These are phyloP conservation scores for Myxozyma lipomycoides DNA, from an alignment of 805 yeast species.

Conservation along the genomic window DNA sequence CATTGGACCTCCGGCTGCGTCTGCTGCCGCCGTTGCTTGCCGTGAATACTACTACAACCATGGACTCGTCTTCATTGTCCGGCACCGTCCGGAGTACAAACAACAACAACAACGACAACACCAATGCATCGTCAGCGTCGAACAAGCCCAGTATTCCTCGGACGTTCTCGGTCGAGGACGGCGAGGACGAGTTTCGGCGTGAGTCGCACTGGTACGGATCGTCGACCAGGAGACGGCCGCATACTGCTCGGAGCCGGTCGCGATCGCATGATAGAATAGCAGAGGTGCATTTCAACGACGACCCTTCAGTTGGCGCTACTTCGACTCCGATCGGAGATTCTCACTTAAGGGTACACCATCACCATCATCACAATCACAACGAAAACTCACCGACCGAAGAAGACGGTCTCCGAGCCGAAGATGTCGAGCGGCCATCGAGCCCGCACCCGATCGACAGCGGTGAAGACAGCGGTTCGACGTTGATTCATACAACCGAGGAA, in stretches of 20 bases:
- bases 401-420: slow-evolving; percentile 5
- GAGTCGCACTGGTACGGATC: too few relatives aligned
- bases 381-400: slow-evolving; percentile 1
- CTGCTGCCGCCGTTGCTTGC: too few relatives aligned
- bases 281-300: slow-evolving; percentile 26
- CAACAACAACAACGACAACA: background rate
- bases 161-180: slow-evolving; percentile 26
- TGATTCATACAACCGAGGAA: slow-evolving; percentile 29
- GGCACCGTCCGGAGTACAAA: background rate
- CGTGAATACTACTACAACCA: too few relatives aligned
- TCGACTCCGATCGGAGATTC: slow-evolving; percentile 19
- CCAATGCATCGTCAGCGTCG: slow-evolving; percentile 2
- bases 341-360: slow-evolving; percentile 24
- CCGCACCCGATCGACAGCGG: slow-evolving; percentile 23
- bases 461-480: slow-evolving; percentile 23
- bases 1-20: too few relatives aligned
- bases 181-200: slow-evolving; percentile 20
- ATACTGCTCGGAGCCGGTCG: slow-evolving; percentile 1
- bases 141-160: too few relatives aligned
- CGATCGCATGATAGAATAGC: slow-evolving; percentile 10
- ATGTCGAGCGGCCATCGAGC: background rate
- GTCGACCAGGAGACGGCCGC: slow-evolving; percentile 11
- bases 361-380: slow-evolving; percentile 11
- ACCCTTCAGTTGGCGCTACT: slow-evolving; percentile 23
- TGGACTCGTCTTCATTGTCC: background rate